Conservation (phyloP, 2,329 filamentous ascomycete genomes). For the Pseudogymnoascus sp. region DNA sequence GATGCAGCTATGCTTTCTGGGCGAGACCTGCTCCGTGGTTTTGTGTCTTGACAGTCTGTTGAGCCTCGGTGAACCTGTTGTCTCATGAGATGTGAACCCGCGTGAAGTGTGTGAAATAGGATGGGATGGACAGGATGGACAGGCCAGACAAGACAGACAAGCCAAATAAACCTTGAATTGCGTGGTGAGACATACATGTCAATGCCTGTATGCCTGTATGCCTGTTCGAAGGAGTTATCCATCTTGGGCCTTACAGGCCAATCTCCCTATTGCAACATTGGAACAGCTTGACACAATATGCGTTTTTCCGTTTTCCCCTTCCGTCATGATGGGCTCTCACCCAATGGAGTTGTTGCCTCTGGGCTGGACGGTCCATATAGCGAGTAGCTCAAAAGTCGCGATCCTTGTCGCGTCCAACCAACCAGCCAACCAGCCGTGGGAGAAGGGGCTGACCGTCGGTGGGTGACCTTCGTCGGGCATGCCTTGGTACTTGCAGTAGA, state of each 20-base stretch:
- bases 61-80: background rate
- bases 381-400: background rate
- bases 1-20: background rate
- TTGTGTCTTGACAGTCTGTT: background rate
- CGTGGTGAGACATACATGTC: conserved; percentile 8
- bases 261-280: conserved; percentile 4
- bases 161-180: conserved; percentile 4
- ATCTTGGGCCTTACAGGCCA: background rate
- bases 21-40: background rate
- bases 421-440: background rate
- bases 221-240: background rate
- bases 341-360: conserved; percentile 6
- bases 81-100: background rate
- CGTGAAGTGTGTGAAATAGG: background rate
- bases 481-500: background rate
- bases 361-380: background rate
- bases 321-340: conserved; percentile 3
- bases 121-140: background rate
- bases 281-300: conserved; percentile 6
- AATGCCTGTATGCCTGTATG: background rate
- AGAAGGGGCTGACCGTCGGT: background rate
- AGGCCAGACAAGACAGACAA: background rate
- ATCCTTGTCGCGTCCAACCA: background rate
- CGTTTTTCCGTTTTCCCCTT: background rate
- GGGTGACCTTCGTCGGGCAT: background rate